A percentile compares a stretch with the other conserved stretches of the same genome.
Evolutionary conservation across 2,329 filamentous ascomycete genomes (phyloP).

Genomic region (Monosporascus sp.): DNA sequence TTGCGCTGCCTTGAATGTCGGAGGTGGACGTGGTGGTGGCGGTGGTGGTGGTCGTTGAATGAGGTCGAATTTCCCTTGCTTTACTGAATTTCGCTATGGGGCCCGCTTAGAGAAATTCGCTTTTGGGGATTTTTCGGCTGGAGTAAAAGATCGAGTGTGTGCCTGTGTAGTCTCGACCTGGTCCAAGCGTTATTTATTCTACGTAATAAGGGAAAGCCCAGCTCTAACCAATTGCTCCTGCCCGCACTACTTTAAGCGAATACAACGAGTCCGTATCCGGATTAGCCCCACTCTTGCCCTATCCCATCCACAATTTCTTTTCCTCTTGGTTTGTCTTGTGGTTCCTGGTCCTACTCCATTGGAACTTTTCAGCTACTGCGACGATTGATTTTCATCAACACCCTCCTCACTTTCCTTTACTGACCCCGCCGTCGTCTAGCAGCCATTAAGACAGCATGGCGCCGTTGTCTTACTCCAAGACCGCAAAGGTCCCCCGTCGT

Average conservation of each 20-base stretch:
- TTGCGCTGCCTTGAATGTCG: constrained; percentile 10
- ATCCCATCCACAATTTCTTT: constrained; percentile 22
- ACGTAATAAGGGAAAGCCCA: too few species aligned
- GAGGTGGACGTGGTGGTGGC: constrained; percentile 12
- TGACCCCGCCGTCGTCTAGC: constrained; percentile 14
- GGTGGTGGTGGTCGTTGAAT: constrained; percentile 13
- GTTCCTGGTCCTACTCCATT: background rate
- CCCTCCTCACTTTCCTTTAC: constrained; percentile 14
- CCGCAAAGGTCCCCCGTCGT: constrained; percentile 96
- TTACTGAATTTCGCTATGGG: constrained; percentile 3
- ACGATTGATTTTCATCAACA: constrained; percentile 10
- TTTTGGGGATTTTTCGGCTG: constrained; percentile 15
- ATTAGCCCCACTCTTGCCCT: constrained; percentile 21
- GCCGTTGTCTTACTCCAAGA: constrained; percentile 88
- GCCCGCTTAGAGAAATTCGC: constrained; percentile 18
- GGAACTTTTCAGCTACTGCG: constrained; percentile 10
- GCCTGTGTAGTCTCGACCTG: background rate
- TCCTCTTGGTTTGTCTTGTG: background rate
- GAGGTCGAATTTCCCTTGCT: constrained; percentile 15
- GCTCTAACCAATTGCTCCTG: background rate
- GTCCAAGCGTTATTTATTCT: background rate
- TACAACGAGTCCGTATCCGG: constrained; percentile 4
- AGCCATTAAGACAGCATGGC: constrained; percentile 39
- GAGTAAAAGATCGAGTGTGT: background rate
- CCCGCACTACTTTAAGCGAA: constrained; percentile 20